Percentiles rank a stretch among this genome's conserved stretches.
Conservation (phyloP, 2,329 filamentous ascomycete species). For the Aureobasidium vineae region DNA sequence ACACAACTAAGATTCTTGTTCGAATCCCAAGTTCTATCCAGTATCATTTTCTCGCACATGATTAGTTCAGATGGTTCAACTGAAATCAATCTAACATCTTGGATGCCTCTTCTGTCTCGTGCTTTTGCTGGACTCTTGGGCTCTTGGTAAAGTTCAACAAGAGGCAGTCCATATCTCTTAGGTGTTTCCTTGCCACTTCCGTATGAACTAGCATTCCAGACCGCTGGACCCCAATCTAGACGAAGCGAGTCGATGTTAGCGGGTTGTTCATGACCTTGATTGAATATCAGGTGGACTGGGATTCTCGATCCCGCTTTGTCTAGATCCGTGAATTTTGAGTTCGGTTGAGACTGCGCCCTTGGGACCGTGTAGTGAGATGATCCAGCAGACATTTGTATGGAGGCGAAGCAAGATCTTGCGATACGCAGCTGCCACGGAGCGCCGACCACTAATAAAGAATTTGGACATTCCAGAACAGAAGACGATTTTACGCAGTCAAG, state of each 20-base stretch:
- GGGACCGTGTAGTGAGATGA: background rate
- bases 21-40: background rate
- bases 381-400: slow-evolving; percentile 1
- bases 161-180: background rate
- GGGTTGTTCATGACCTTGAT: background rate
- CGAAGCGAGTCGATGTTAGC: background rate
- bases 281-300: slow-evolving; percentile 1
- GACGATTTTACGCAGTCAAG: background rate
- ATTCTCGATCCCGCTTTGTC: background rate
- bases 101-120: background rate
- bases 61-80: background rate
- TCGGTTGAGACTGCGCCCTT: background rate
- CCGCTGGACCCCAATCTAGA: background rate
- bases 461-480: background rate
- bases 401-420: background rate
- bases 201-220: background rate
- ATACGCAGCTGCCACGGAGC: background rate
- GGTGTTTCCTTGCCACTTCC: background rate
- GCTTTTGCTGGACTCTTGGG: background rate
- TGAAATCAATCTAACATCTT: background rate
- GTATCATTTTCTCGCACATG: background rate
- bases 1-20: background rate
- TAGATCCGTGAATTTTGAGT: background rate
- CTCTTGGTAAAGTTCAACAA: background rate
- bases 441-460: background rate